Base-by-base conservation (phyloP, 805 yeast species). In the Ogataea paradorogensis region DNA sequence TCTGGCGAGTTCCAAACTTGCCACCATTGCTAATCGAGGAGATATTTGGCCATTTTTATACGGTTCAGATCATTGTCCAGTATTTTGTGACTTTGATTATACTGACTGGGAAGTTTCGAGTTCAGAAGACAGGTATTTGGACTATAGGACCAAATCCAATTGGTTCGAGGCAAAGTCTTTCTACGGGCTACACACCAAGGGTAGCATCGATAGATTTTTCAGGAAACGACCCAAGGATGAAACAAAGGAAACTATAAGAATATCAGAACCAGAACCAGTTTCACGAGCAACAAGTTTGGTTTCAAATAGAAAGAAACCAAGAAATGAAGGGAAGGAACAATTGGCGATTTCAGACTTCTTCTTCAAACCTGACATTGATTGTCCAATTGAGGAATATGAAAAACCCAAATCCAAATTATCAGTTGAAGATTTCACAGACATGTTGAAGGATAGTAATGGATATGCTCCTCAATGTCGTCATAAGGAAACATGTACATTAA, bases 21-120 rank as follows among this genome's bases (percentile, higher is more conserved):
- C 63, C 4, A 39, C 54, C 0, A 27, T 39, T 7, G 56, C 73
- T 1, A 45, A 55, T 3, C 60, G 69, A 30, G 71, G 78, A 0
- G 73, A 73, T 45, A 84, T 85, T n/a, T 73, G 84, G 73, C 82
- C 88, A 0, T 70, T 70, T 30, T 52, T 90, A 1, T 66, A 74
- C 58, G 99, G 99, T 0, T 87, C 96, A 0, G 99, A 91, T 59
- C 99, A 91, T 62, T 91, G 98, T 60, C 99, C 99, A 0, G 77
- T 88, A 0, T 88, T 60, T 54, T 71, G 88, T 1, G 97, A 88
- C 58, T 54, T 89, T 30, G 63, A 66, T 27, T 39, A 59, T 7
- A 33, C 34, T 1, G 27, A 28, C 0, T 26, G 48, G 30, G 38
- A 30, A 15, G 31, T 28, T 16, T 13, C 6, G 10, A 21, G 7